Conservation (phyloP, 2,329 filamentous ascomycete species). For the Emergomyces pasteurianus region DNA sequence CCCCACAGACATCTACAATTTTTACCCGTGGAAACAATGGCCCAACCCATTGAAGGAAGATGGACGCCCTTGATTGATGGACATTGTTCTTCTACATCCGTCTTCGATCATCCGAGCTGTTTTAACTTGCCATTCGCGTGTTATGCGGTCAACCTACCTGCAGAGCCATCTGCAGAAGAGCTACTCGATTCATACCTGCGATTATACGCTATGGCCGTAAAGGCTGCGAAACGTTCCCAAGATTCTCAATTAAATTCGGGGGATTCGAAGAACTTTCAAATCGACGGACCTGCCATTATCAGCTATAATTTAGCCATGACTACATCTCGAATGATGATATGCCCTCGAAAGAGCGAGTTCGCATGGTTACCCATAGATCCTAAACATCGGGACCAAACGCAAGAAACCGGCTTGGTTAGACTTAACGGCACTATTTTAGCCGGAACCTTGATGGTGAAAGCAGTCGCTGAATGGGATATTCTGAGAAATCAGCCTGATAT, state of each 20-base stretch:
- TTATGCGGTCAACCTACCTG: slow-evolving; percentile 33
- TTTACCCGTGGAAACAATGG: slow-evolving; percentile 35
- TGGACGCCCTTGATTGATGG: slow-evolving; percentile 41
- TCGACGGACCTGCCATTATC: slow-evolving; percentile 28
- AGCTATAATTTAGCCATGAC: slow-evolving; percentile 51
- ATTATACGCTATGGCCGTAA: slow-evolving; percentile 25
- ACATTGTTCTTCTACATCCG: slow-evolving; percentile 3
- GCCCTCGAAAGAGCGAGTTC: slow-evolving; percentile 38
- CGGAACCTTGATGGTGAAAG: slow-evolving; percentile 49
- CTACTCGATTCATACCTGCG: slow-evolving; percentile 30
- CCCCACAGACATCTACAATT: slow-evolving; percentile 38
- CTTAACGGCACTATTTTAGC: slow-evolving; percentile 47
- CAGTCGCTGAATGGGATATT: slow-evolving; percentile 41
- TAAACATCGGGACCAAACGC: slow-evolving; percentile 20
- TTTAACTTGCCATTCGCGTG: slow-evolving; percentile 38
- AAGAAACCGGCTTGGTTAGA: slow-evolving; percentile 30
- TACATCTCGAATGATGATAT: slow-evolving; percentile 40
- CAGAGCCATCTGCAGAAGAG: slow-evolving; percentile 26
- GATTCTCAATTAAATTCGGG: neutral
- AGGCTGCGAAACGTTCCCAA: neutral
- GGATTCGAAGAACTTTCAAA: slow-evolving; percentile 13
- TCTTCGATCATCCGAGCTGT: slow-evolving; percentile 16
- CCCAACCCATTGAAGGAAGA: slow-evolving; percentile 7
- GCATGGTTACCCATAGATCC: slow-evolving; percentile 28
- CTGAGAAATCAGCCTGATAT: slow-evolving; percentile 30